A percentile compares a stretch with the other conserved stretches of the same genome.
Conservation (phyloP, 2,329 filamentous ascomycete genomes). For the Paraphaeosphaeria minitans region DNA sequence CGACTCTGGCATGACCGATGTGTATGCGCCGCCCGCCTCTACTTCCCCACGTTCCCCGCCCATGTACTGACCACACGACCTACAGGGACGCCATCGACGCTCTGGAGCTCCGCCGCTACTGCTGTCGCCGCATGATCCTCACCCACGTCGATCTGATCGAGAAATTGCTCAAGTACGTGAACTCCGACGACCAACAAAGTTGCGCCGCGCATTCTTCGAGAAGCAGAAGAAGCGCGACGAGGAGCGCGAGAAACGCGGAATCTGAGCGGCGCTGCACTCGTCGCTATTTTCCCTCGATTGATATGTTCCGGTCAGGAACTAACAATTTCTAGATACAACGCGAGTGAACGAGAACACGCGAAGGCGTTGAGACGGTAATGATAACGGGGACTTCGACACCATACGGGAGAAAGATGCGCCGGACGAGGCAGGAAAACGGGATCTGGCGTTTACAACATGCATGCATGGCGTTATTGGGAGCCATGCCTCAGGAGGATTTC, state of each 20-base stretch:
- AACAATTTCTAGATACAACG: conserved; percentile 41
- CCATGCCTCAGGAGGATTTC: not conserved
- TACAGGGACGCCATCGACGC: conserved; percentile 92
- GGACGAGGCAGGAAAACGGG: not conserved
- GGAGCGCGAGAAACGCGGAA: not conserved
- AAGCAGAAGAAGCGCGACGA: not conserved
- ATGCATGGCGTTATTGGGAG: not conserved
- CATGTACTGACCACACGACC: conserved; percentile 15
- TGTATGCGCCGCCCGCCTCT: conserved; percentile 29
- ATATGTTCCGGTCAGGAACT: conserved; percentile 13
- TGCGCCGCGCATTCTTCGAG: conserved; percentile 14
- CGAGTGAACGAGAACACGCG: conserved; percentile 42
- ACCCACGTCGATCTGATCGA: conserved; percentile 99
- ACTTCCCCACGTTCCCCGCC: not conserved
- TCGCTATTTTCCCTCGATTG: not conserved
- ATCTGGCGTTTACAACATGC: not conserved
- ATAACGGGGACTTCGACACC: not conserved
- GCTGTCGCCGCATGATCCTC: conserved; percentile 99
- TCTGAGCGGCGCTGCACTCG: not conserved
- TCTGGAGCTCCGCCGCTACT: conserved; percentile 92
- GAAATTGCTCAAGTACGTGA: conserved; percentile 74
- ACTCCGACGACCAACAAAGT: conserved; percentile 19
- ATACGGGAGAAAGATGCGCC: not conserved
- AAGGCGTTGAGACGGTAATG: conserved; percentile 28
- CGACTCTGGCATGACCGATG: conserved; percentile 61